These are phyloP conservation scores for Eucalyptus regnans DNA, from an alignment of 345 rosid genomes.

Conservation along the genomic window DNA sequence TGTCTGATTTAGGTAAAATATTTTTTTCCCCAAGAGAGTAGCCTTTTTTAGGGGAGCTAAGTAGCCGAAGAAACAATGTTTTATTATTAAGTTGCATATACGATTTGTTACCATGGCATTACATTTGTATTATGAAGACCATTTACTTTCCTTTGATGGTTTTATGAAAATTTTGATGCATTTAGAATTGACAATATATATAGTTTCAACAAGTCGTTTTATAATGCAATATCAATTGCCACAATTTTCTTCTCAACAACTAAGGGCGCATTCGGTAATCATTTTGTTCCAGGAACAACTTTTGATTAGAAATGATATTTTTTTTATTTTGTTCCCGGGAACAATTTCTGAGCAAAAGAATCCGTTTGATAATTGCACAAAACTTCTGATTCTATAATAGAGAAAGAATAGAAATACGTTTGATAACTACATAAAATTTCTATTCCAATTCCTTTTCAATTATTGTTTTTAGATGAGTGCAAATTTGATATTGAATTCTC, in stretches of 20 bases:
- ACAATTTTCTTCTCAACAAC: not conserved
- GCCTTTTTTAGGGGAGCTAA: not conserved
- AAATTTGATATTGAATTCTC: too few species aligned
- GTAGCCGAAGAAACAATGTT: not conserved
- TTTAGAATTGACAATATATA: not conserved
- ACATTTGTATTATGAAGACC: not conserved
- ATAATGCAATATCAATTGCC: not conserved
- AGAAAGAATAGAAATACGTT: too few species aligned
- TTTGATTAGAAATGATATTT: too few species aligned
- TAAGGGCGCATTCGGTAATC: too few species aligned
- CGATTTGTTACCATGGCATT: not conserved
- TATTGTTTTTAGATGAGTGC: too few species aligned
- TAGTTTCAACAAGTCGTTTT: not conserved
- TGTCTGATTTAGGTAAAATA: not conserved
- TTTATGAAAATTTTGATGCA: not conserved
- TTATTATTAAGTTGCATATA: not conserved
- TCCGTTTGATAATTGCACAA: too few species aligned
- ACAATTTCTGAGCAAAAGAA: too few species aligned
- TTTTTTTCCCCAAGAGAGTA: not conserved
- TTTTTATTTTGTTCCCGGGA: too few species aligned
- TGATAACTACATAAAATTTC: too few species aligned
- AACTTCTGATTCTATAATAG: too few species aligned
- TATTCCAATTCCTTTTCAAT: too few species aligned
- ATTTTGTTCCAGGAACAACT: too few species aligned
- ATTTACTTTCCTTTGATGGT: not conserved